Evolutionary conservation across 306 rosid species (phyloP).

Genomic region (Parietaria judaica): DNA sequence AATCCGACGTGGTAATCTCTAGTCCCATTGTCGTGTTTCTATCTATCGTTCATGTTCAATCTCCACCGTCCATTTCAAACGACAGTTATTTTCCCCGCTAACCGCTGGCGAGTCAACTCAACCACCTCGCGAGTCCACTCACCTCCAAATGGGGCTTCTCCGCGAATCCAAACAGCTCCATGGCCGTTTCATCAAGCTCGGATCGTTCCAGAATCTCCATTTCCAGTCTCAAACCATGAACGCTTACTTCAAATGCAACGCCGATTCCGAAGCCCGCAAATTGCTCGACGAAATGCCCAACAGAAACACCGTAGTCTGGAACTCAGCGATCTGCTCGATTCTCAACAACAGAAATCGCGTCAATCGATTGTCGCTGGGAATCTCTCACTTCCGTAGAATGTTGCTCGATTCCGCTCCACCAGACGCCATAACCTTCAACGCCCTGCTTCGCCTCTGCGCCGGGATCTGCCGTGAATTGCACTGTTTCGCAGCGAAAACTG

Average conservation of each 20-base stretch:
- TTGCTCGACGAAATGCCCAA: slow-evolving; percentile 60
- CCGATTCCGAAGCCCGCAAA: slow-evolving; percentile 31
- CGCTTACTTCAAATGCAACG: slow-evolving; percentile 37
- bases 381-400: slow-evolving; percentile 53
- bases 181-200: slow-evolving; percentile 45
- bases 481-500: slow-evolving; percentile 41
- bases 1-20: too few relatives aligned
- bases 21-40: too few relatives aligned
- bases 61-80: slow-evolving; percentile 29
- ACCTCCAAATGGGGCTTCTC: slow-evolving; percentile 33
- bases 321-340: slow-evolving; percentile 44
- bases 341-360: slow-evolving; percentile 16
- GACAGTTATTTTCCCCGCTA: slow-evolving; percentile 28
- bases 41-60: slow-evolving; percentile 16
- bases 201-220: slow-evolving; percentile 32
- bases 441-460: slow-evolving; percentile 42
- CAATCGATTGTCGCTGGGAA: slow-evolving; percentile 15
- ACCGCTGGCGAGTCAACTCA: slow-evolving; percentile 17
- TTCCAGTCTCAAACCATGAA: slow-evolving; percentile 45
- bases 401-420: slow-evolving; percentile 41
- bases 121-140: slow-evolving; percentile 28
- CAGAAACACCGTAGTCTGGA: slow-evolving; percentile 71
- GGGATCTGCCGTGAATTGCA: slow-evolving; percentile 57
- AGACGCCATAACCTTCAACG: slow-evolving; percentile 46
- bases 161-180: slow-evolving; percentile 55